Evolutionary conservation across 179 eudicot species (phyloP).

Genomic region (Vitellaria paradoxa): DNA sequence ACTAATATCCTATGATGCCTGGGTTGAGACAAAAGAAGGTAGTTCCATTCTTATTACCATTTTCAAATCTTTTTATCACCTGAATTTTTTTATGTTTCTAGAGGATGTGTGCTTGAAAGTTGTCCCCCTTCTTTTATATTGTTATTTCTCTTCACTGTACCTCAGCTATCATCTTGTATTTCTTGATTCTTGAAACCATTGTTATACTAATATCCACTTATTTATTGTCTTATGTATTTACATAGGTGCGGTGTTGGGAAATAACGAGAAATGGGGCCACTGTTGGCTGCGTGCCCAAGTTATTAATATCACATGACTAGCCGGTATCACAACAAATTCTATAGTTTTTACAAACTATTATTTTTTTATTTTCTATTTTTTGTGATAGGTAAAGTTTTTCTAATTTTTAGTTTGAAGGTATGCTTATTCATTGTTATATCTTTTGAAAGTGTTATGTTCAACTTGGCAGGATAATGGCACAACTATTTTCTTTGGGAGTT

Average conservation of each 20-base stretch:
- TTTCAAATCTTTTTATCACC: no score
- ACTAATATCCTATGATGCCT: no score
- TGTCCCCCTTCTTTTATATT: no score
- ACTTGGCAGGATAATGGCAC: constrained; percentile 97
- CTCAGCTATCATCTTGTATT: no score
- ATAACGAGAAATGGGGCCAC: constrained; percentile 55
- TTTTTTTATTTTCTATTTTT: no score
- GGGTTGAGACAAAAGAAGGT: no score
- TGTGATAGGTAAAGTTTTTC: neutral
- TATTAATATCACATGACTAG: constrained; percentile 77
- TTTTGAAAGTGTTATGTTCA: constrained; percentile 73
- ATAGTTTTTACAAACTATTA: neutral
- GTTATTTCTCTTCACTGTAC: no score
- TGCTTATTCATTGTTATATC: neutral
- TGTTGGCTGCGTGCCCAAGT: constrained; percentile 58
- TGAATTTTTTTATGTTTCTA: no score
- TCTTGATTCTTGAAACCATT: no score
- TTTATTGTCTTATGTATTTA: neutral
- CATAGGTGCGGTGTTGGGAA: constrained; percentile 94
- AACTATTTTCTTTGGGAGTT: constrained; percentile 92
- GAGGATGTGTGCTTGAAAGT: no score
- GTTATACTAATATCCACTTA: no score
- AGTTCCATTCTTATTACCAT: no score
- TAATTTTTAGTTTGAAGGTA: neutral
- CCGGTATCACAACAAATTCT: constrained; percentile 49